These are phyloP conservation scores for Xylaria scruposa DNA, from an alignment of 495 filamentous ascomycete species.

Conservation along the genomic window DNA sequence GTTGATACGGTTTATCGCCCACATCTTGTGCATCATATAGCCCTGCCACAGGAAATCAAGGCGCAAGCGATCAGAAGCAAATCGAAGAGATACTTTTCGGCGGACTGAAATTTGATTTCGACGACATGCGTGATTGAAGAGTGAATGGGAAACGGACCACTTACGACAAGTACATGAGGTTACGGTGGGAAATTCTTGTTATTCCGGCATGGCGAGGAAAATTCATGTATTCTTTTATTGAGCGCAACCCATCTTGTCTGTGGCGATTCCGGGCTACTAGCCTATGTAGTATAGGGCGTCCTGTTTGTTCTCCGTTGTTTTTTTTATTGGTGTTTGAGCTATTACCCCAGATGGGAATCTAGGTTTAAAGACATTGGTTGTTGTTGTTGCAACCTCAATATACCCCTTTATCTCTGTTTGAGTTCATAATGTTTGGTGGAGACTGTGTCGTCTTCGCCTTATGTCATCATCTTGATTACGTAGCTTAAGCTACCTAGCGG, in stretches of 20 bases:
- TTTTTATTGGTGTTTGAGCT: slow-evolving; percentile 5
- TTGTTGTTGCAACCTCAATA: slow-evolving; percentile 12
- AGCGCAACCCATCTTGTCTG: slow-evolving; percentile 4
- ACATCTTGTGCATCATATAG: slow-evolving; percentile 89
- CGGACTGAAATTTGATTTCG: slow-evolving; percentile 51
- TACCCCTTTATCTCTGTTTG: slow-evolving; percentile 24
- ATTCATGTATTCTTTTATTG: slow-evolving; percentile 9
- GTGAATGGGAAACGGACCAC: slow-evolving; percentile 1
- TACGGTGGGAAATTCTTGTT: slow-evolving; percentile 11
- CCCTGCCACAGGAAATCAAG: slow-evolving; percentile 76
- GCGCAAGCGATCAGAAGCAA: slow-evolving; percentile 71
- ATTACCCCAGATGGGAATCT: neutral
- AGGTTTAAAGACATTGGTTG: slow-evolving; percentile 16
- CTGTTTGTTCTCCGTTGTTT: slow-evolving; percentile 1
- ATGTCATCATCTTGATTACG: neutral
- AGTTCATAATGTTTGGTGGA: neutral
- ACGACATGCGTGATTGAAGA: slow-evolving; percentile 4
- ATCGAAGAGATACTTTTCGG: slow-evolving; percentile 82
- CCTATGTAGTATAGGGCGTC: slow-evolving; percentile 23
- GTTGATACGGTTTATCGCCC: slow-evolving; percentile 93
- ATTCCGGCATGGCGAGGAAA: slow-evolving; percentile 18
- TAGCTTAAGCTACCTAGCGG: neutral
- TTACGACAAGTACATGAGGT: slow-evolving; percentile 12
- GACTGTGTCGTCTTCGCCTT: neutral
- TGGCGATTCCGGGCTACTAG: neutral